Evolutionary conservation across 495 filamentous ascomycete genomes (phyloP).

Genomic region (Xylaria telfairii): DNA sequence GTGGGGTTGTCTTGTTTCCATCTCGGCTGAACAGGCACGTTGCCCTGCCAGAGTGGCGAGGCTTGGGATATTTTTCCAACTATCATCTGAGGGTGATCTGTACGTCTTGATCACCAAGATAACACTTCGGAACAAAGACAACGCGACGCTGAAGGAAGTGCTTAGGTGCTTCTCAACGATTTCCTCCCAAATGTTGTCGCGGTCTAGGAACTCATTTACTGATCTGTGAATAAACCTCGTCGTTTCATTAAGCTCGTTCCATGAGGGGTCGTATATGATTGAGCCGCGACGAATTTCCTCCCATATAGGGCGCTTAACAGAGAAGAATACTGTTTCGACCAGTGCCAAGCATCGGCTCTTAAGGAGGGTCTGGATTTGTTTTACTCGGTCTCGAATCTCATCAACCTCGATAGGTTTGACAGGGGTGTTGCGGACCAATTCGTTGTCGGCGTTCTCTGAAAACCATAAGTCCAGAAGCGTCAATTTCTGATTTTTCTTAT

Average conservation of each 20-base stretch:
- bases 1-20: background rate
- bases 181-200: background rate
- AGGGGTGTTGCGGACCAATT: background rate
- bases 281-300: too few relatives aligned
- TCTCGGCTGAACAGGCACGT: background rate
- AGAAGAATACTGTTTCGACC: background rate
- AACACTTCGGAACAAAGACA: background rate
- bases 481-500: background rate
- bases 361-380: background rate
- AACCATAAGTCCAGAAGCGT: background rate
- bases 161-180: background rate
- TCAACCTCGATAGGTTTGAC: background rate
- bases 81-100: background rate
- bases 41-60: background rate
- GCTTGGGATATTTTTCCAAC: background rate
- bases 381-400: background rate
- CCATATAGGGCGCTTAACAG: too few relatives aligned
- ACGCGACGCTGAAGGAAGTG: background rate
- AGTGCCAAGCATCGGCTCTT: background rate
- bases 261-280: background rate
- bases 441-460: background rate
- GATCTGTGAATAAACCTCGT: background rate
- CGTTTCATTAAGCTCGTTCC: background rate
- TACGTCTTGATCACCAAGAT: background rate
- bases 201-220: background rate